Evolutionary conservation across 2,329 filamentous ascomycete species (phyloP).

Genomic region (Curvularia lunata): DNA sequence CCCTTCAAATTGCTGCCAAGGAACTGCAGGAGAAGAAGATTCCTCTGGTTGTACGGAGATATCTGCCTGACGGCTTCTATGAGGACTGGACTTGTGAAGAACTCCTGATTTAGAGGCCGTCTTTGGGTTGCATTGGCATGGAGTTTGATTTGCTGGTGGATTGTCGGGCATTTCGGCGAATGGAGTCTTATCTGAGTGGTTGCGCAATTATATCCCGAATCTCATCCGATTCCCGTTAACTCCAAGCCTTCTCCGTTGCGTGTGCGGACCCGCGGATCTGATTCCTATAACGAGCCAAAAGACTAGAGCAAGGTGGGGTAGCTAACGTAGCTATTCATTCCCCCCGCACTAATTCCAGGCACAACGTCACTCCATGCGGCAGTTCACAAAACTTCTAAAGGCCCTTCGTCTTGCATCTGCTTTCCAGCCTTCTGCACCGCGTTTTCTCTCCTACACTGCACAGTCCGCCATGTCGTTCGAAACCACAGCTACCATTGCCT

Average conservation of each 20-base stretch:
- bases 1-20: slow-evolving; percentile 95
- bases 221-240: slow-evolving; percentile 40
- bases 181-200: slow-evolving; percentile 37
- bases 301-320: slow-evolving; percentile 41
- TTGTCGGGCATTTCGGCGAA: slow-evolving; percentile 43
- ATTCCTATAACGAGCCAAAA: slow-evolving; percentile 31
- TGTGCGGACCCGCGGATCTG: slow-evolving; percentile 46
- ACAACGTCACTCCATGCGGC: slow-evolving; percentile 42
- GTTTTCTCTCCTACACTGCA: slow-evolving; percentile 22
- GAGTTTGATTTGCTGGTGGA: slow-evolving; percentile 42
- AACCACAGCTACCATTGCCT: slow-evolving; percentile 86
- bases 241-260: slow-evolving; percentile 33
- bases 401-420: slow-evolving; percentile 19
- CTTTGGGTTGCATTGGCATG: slow-evolving; percentile 40
- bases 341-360: slow-evolving; percentile 39
- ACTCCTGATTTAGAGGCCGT: slow-evolving; percentile 61
- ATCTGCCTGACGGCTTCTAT: slow-evolving; percentile 97
- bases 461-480: slow-evolving; percentile 69
- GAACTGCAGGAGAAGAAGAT: slow-evolving; percentile 99
- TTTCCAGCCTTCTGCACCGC: slow-evolving; percentile 18
- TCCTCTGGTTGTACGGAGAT: slow-evolving; percentile 89
- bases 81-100: slow-evolving; percentile 99
- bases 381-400: slow-evolving; percentile 33
- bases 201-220: slow-evolving; percentile 42
- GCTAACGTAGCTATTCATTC: slow-evolving; percentile 31